These are phyloP conservation scores for Trichoderma erinaceum DNA, from an alignment of 495 filamentous ascomycete genomes.

Conservation along the genomic window DNA sequence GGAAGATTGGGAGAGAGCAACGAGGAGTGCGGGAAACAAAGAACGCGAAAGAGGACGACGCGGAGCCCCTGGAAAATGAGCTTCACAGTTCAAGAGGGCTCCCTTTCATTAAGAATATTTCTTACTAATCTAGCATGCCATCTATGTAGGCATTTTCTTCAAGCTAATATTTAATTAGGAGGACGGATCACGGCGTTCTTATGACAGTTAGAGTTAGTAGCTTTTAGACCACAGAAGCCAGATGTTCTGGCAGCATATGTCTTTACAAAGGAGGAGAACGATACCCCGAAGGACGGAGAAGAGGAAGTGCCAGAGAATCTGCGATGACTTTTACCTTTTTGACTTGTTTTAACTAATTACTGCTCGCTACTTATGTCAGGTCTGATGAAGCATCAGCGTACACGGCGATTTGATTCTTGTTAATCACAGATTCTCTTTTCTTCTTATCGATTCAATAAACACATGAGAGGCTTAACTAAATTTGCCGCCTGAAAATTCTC, in stretches of 20 bases:
- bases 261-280: not conserved
- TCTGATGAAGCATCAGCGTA: not conserved
- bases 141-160: not conserved
- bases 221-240: not conserved
- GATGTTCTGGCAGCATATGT: not conserved
- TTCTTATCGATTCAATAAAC: not conserved
- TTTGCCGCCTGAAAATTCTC: not conserved
- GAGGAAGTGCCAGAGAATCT: not conserved
- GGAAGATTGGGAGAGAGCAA: slow-evolving; percentile 74
- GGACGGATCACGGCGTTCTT: not conserved
- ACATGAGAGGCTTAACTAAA: not conserved
- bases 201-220: not conserved
- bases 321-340: not conserved
- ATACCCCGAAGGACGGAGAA: not conserved
- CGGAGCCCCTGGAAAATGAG: slow-evolving; percentile 2
- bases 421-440: not conserved
- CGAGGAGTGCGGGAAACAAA: slow-evolving; percentile 20
- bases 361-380: not conserved
- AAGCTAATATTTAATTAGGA: not conserved
- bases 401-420: not conserved
- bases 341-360: not conserved
- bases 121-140: not conserved
- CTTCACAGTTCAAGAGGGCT: not conserved
- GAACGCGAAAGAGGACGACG: slow-evolving; percentile 11
- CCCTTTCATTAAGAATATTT: not conserved